Evolutionary conservation across 2,329 filamentous ascomycete genomes (phyloP), one percentile per base, ranked within the genome.

Genomic region (Talaromyces atroroseus): DNA sequence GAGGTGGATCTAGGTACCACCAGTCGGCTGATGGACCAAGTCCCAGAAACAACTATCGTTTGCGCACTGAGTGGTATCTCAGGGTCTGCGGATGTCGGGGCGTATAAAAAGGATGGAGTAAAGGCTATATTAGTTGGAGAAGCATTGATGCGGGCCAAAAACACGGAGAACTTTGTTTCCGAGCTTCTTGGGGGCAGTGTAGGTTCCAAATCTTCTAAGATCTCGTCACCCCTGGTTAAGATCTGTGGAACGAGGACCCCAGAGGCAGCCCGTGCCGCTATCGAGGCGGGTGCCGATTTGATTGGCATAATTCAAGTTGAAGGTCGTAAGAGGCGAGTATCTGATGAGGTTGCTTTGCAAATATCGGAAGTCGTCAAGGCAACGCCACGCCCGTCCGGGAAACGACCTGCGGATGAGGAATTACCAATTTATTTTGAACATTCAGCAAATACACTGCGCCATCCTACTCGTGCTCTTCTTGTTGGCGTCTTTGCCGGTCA

Each of bases 401-500:
- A 57, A 12, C 26, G 59, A 20, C 46, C 34, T 32, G 58, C 61
- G 4, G 58, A 60, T 34, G 62, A 61, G 47, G 57, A 66, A n/a
- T 61, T 65, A 10, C 59, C 68, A 58, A 89, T 92, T 68, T 96
- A 86, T 73, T 97, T 95, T 69, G 81, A 81, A 11, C 76, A 85
- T 63, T 76, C 78, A 2, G 67, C 76, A 12, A 66, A 68, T 29
- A 68, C 77, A 10, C 67, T 85, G 21, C 73, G 74, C 7, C 72
- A 78, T 72, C 80, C 68, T 68, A 78, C 69, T 68, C 82, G 88
- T 10, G 86, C 92, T 0, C 80, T 94, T 2, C 80, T 99, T 0
- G 94, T 96, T 5, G 94, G 94, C 56, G 92, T 99, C 2, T 99
- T 99, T 76, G 87, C 89, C 65, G 89, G 96, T 70, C 92, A 97